A percentile compares a stretch with the other conserved stretches of the same genome.
phyloP scores from a whole-genome alignment of 176 grass and related monocot species.

The Elaeis guineensis region DNA sequence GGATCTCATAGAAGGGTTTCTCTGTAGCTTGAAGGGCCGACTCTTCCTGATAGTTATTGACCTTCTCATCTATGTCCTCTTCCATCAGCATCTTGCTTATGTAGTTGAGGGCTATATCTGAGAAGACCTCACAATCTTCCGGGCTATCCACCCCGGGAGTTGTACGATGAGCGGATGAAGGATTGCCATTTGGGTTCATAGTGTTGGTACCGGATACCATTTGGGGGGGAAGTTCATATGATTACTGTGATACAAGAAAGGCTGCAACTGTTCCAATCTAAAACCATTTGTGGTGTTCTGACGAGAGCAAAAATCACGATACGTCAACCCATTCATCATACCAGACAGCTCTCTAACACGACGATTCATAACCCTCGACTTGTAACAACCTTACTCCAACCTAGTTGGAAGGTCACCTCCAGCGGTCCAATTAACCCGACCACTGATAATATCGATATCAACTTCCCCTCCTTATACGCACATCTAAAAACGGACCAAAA shows the following conservation, averaged over 20 bases:
- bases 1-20: slow-evolving; percentile 12
- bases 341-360: slow-evolving; percentile 12
- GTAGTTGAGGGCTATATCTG: slow-evolving; percentile 2
- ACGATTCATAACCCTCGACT: too few species aligned
- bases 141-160: slow-evolving; percentile 34
- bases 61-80: slow-evolving; percentile 10
- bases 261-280: not conserved
- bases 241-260: not conserved
- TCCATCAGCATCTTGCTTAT: slow-evolving; percentile 11
- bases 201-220: slow-evolving; percentile 6
- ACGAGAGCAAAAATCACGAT: slow-evolving; percentile 9
- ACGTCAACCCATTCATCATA: slow-evolving; percentile 7
- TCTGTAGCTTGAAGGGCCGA: slow-evolving; percentile 5
- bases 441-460: too few species aligned
- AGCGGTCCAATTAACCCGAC: too few species aligned
- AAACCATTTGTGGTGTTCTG: slow-evolving; percentile 4
- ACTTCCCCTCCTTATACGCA: too few species aligned
- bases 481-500: too few species aligned
- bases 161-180: slow-evolving; percentile 15
- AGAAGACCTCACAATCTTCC: slow-evolving; percentile 4
- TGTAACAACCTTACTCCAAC: too few species aligned
- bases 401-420: too few species aligned
- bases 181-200: not conserved
- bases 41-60: slow-evolving; percentile 1
- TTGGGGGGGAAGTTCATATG: slow-evolving; percentile 10